These are phyloP conservation scores for Ichthyophonus hoferi DNA, from an alignment of 208 protist genomes.

Conservation along the genomic window DNA sequence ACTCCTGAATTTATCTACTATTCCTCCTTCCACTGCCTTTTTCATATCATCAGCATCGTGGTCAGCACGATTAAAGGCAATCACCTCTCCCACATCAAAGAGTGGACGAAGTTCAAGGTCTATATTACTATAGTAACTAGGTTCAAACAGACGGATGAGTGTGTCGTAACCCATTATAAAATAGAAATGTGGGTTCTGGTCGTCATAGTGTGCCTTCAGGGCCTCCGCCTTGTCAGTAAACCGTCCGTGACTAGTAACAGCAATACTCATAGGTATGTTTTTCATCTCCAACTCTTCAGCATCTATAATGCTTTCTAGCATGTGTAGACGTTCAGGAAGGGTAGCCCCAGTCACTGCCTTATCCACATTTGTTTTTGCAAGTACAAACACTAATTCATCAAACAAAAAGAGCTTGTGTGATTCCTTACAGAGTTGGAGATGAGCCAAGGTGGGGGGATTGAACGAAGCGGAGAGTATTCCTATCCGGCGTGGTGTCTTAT, in stretches of 20 bases:
- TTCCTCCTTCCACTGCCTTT: background rate
- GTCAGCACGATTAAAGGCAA: background rate
- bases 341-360: background rate
- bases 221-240: background rate
- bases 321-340: background rate
- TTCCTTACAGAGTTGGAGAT: background rate
- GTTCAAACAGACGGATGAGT: constrained; percentile 15
- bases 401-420: background rate
- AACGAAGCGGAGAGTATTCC: constrained; percentile 7
- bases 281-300: background rate
- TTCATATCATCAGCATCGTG: background rate
- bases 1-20: background rate
- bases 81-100: constrained; percentile 5
- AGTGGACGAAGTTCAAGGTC: background rate
- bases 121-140: constrained; percentile 16
- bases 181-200: background rate
- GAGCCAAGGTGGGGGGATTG: constrained; percentile 6
- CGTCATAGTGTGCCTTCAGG: background rate
- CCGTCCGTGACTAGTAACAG: background rate
- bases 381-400: background rate
- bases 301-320: background rate
- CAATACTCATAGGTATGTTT: constrained; percentile 7
- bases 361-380: constrained; percentile 10
- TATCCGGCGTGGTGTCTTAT: background rate
- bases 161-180: constrained; percentile 22